These are phyloP conservation scores for Maudiozyma saulgeensis DNA, from an alignment of 805 yeast species.

Conservation along the genomic window DNA sequence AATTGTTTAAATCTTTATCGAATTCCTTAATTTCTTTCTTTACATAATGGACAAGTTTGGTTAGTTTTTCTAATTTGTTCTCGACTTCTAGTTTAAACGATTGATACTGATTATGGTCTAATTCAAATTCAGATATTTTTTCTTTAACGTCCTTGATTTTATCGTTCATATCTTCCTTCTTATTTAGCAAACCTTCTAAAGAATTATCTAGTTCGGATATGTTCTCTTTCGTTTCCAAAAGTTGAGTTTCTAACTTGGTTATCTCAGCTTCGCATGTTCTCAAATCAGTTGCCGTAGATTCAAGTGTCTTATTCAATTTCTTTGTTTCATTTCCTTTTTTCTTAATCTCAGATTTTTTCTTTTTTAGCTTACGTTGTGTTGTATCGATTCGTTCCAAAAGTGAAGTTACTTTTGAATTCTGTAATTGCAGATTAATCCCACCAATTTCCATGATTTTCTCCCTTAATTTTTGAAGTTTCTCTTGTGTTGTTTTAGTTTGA, in stretches of 20 bases:
- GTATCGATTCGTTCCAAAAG: constrained; percentile 57
- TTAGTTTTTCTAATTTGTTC: constrained; percentile 52
- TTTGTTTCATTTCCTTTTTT: constrained; percentile 57
- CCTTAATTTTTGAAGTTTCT: constrained; percentile 51
- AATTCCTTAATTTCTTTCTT: constrained; percentile 33
- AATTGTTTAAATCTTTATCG: constrained; percentile 33
- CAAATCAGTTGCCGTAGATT: constrained; percentile 41
- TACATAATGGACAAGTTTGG: constrained; percentile 30
- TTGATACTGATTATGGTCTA: constrained; percentile 45
- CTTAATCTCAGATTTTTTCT: constrained; percentile 44
- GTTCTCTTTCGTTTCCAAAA: constrained; percentile 28
- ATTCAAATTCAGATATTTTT: constrained; percentile 32
- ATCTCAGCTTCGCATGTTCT: constrained; percentile 30
- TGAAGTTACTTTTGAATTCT: constrained; percentile 74
- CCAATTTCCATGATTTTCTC: constrained; percentile 83
- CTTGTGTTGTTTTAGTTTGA: constrained; percentile 43
- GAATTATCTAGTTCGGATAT: constrained; percentile 23
- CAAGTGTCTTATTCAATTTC: constrained; percentile 41
- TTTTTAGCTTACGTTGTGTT: constrained; percentile 44
- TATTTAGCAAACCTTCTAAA: constrained; percentile 33
- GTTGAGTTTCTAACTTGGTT: constrained; percentile 21
- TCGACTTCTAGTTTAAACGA: constrained; percentile 59
- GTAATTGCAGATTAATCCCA: constrained; percentile 73
- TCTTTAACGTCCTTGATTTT: constrained; percentile 34
- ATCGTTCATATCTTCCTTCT: constrained; percentile 34